Evolutionary conservation across 2,329 filamentous ascomycete species (phyloP), one percentile per base, ranked within the genome.

Genomic region (Monosporascus sp.): DNA sequence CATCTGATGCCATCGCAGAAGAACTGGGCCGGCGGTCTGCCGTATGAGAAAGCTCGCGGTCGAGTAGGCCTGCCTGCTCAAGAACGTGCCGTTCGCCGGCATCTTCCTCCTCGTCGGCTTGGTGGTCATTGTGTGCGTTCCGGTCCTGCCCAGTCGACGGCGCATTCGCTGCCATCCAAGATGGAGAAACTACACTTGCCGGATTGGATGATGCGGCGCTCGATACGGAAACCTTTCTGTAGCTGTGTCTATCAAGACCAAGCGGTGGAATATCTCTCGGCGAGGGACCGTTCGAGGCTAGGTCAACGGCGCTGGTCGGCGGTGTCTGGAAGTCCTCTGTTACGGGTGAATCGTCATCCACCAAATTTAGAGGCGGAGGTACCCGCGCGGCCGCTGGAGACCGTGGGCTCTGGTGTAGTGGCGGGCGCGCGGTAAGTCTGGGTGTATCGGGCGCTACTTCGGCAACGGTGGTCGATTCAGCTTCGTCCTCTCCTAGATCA

Each of bases 41-140:
- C 5, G 70, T 72, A 47, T 67, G 71, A 49, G 72, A 70, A 18
- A 70, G 63, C 39, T 70, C 70, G 25, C 68, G 60, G 41, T 82
- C 79, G 24, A 89, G 69, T 22, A 90, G 73, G 1, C 87, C 87
- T 6, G 84, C 78, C 66, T 90, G 83, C 58, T 84, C 80, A 27
- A 90, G 72, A 5, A 90, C 72, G 41, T 84, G 82, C 54, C 83
- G 81, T 65, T 91, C 88, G 8, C 79, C 79, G 4, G 85, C 85
- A 63, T 89, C 86, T 25, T 81, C 75, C 37, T 81, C 80, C 25
- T 73, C 63, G 17, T 46, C 22, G n/a, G 42, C 24, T n/a, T 25
- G 20, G n/a, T n/a, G 42, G 24, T 70, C 65, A 7, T 72, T 65
- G 31, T 66, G 58, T 14, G 65, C 54, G 50, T 57, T 42, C 51